Base-by-base conservation (phyloP, 495 filamentous ascomycete genomes). In the Xylaria grammica region DNA sequence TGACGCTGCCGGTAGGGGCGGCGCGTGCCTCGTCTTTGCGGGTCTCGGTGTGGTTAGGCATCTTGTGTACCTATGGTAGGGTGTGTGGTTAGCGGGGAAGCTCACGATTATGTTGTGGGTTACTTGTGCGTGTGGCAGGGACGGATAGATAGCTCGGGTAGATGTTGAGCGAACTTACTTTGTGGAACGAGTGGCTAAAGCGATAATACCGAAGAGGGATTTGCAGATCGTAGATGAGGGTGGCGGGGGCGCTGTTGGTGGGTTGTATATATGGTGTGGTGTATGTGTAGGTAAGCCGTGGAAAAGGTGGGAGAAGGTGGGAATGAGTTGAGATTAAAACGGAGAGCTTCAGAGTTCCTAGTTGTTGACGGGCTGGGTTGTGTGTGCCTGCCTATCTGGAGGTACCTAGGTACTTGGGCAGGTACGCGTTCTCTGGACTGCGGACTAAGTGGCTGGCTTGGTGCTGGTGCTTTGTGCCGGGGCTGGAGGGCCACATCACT, bases 21-120 rank as follows among this genome's bases (percentile, higher is more conserved):
- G n/a, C 29, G n/a, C 17, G 17, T 32, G 50, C 29, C 27, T 32
- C 29, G 5, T 7, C 27, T 13, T 52, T 32, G 30, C 15, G 6
- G 26, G n/a, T 30, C 50, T 52, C 29, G 2, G 50, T 9, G 50
- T 52, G 30, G 29, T n/a, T 32, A 52, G 50, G 8, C 50, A 52
- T 52, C 17, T 17, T 52, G 32, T 51, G 19, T 51, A 51, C n/a
- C n/a, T n/a, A n/a, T 10, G 48, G 11, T 19, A 19, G 15, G 19
- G 22, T 26, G n/a, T 26, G 17, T 5, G 48, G 48, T 51, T n/a
- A 51, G 48, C 30, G 48, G 26, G 26, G 48, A 19, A 19, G 5
- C 48, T 30, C 26, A 30, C 15, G 27, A n/a, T n/a, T n/a, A n/a
- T n/a, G n/a, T 19, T 4, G 17, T 30, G 24, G 15, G n/a, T 30